These are phyloP conservation scores for Phytophthora sojae DNA, from an alignment of 352 stramenopile species.

Conservation along the genomic window DNA sequence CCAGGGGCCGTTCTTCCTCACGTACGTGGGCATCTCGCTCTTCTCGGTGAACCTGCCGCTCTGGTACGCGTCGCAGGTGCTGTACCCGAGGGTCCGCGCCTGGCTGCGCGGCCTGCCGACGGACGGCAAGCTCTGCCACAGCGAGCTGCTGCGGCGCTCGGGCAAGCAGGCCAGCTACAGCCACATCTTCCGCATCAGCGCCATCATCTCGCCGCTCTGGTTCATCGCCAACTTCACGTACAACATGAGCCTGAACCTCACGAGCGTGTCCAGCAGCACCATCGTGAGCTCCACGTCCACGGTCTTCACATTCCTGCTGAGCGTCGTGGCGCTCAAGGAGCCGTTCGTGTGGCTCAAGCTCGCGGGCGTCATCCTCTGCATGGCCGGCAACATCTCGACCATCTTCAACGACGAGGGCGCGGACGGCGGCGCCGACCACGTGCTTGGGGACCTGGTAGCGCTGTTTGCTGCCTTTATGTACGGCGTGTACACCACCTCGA, in stretches of 20 bases:
- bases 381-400: slow-evolving; percentile 88
- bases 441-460: slow-evolving; percentile 69
- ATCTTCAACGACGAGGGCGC: slow-evolving; percentile 72
- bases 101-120: slow-evolving; percentile 51
- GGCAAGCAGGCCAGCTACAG: slow-evolving; percentile 47
- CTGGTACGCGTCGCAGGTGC: slow-evolving; percentile 69
- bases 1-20: slow-evolving; percentile 89
- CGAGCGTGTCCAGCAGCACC: slow-evolving; percentile 94
- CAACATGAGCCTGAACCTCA: slow-evolving; percentile 92
- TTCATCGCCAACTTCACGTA: slow-evolving; percentile 96
- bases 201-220: slow-evolving; percentile 93
- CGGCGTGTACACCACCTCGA: slow-evolving; percentile 94
- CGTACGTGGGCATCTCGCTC: slow-evolving; percentile 88
- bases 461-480: slow-evolving; percentile 92
- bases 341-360: slow-evolving; percentile 85
- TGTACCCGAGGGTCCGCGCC: slow-evolving; percentile 45
- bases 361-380: slow-evolving; percentile 85
- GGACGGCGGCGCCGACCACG: slow-evolving; percentile 42
- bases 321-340: slow-evolving; percentile 82
- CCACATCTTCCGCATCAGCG: slow-evolving; percentile 58
- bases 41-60: slow-evolving; percentile 88
- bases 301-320: slow-evolving; percentile 95
- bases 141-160: slow-evolving; percentile 39
- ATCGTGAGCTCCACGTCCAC: slow-evolving; percentile 94
- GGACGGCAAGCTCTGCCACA: slow-evolving; percentile 47